A percentile compares a stretch with the other conserved stretches of the same genome.
Evolutionary conservation across 208 protist genomes (phyloP).

Genomic region (Acanthamoeba rhysodes): DNA sequence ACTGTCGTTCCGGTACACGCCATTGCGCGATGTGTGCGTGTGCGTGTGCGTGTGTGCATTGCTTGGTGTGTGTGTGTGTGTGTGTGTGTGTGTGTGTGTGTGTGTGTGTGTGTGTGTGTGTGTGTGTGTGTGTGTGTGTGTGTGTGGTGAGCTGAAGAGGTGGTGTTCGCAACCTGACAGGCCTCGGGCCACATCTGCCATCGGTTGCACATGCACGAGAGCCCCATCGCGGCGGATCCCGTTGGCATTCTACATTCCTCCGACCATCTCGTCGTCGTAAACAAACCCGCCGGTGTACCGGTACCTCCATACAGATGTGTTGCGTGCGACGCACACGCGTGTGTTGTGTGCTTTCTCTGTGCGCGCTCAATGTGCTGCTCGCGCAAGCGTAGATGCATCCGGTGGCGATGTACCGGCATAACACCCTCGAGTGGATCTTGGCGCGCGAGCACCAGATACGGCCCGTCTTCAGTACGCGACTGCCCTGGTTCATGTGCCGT

Average conservation of each 20-base stretch:
- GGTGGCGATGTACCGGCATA: slow-evolving; percentile 94
- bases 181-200: slow-evolving; percentile 93
- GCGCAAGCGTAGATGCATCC: slow-evolving; percentile 87
- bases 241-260: slow-evolving; percentile 79
- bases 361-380: not conserved
- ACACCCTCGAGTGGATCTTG: slow-evolving; percentile 94
- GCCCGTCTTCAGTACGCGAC: slow-evolving; percentile 31
- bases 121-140: too few species aligned
- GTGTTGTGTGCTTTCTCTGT: too few species aligned
- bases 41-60: too few species aligned
- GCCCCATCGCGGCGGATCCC: slow-evolving; percentile 88
- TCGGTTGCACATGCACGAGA: slow-evolving; percentile 94
- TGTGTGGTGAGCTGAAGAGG: too few species aligned
- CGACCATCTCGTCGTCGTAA: slow-evolving; percentile 85
- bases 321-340: too few species aligned
- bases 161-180: not conserved
- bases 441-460: slow-evolving; percentile 85
- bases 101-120: too few species aligned
- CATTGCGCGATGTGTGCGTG: not conserved
- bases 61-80: too few species aligned
- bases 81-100: too few species aligned
- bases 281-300: slow-evolving; percentile 88
- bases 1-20: slow-evolving; percentile 66
- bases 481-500: not conserved
- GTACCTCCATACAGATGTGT: not conserved